Conservation (phyloP, 345 rosid species). For the Erucastrum elatum region DNA sequence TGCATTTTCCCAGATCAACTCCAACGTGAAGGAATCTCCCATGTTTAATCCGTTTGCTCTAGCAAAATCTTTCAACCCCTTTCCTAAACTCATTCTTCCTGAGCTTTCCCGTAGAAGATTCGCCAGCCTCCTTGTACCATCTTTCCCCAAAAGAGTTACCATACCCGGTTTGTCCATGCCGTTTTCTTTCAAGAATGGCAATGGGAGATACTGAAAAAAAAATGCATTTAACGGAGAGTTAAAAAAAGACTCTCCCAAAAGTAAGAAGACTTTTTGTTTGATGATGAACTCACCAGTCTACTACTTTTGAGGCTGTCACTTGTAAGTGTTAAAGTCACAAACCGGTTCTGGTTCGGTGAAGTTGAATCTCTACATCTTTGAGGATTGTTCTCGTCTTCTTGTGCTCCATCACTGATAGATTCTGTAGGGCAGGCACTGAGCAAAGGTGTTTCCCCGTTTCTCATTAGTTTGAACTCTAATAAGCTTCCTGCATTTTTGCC, state of each 20-base stretch:
- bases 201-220: slow-evolving; percentile 7
- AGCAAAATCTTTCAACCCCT: slow-evolving; percentile 14
- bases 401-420: slow-evolving; percentile 1
- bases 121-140: slow-evolving; percentile 13
- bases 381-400: not conserved
- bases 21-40: not conserved
- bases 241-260: not conserved
- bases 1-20: slow-evolving; percentile 11
- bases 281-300: slow-evolving; percentile 20
- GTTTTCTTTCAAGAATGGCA: slow-evolving; percentile 13
- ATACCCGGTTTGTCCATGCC: slow-evolving; percentile 17
- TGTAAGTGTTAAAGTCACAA: slow-evolving; percentile 4
- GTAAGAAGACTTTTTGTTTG: not conserved
- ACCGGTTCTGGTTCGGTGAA: not conserved
- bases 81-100: slow-evolving; percentile 20
- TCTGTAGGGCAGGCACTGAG: not conserved
- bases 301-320: slow-evolving; percentile 3
- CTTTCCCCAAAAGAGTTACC: slow-evolving; percentile 7
- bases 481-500: slow-evolving; percentile 6
- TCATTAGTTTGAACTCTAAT: slow-evolving; percentile 4
- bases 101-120: not conserved
- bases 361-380: not conserved
- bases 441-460: not conserved
- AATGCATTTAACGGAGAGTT: not conserved
- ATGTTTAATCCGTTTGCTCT: slow-evolving; percentile 11